Conservation (phyloP, 768 basidiomycete species). For the Hericium alpestre region DNA sequence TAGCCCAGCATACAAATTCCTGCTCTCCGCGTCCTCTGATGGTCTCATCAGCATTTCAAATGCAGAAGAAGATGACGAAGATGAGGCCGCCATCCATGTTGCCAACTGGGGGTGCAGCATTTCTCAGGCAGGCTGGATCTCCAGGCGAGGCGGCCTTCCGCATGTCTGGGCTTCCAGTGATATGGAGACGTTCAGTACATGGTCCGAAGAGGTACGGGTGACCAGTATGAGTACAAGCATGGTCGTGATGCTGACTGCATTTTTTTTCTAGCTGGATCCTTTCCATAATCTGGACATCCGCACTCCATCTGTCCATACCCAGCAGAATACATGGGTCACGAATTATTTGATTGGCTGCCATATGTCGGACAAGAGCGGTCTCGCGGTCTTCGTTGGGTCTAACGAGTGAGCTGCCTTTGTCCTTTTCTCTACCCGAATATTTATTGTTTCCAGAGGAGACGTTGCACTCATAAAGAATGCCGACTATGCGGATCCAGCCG, state of each 20-base stretch:
- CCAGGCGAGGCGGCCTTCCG: slow-evolving; percentile 20
- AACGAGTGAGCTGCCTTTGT: slow-evolving; percentile 44
- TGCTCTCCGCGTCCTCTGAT: slow-evolving; percentile 81
- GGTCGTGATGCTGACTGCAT: neutral
- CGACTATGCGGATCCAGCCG: slow-evolving; percentile 13
- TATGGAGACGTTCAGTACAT: slow-evolving; percentile 89
- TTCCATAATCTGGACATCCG: slow-evolving; percentile 53
- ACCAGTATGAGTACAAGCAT: neutral
- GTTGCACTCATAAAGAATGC: slow-evolving; percentile 20
- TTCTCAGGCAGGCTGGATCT: slow-evolving; percentile 65
- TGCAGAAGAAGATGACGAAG: slow-evolving; percentile 70
- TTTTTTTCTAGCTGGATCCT: slow-evolving; percentile 42
- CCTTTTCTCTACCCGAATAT: neutral
- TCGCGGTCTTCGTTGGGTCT: slow-evolving; percentile 59
- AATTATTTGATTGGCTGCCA: slow-evolving; percentile 62
- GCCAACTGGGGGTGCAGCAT: slow-evolving; percentile 83
- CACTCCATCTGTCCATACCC: slow-evolving; percentile 46
- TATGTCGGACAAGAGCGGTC: slow-evolving; percentile 21
- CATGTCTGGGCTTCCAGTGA: slow-evolving; percentile 80
- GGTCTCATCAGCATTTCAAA: slow-evolving; percentile 70
- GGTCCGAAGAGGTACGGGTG: slow-evolving; percentile 56
- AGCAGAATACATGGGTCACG: slow-evolving; percentile 59
- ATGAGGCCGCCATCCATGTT: slow-evolving; percentile 71
- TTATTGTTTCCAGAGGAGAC: slow-evolving; percentile 18
- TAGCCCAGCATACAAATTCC: slow-evolving; percentile 15